These are phyloP conservation scores for Aureobasidium sp. DNA, from an alignment of 2,329 filamentous ascomycete species.

Conservation along the genomic window DNA sequence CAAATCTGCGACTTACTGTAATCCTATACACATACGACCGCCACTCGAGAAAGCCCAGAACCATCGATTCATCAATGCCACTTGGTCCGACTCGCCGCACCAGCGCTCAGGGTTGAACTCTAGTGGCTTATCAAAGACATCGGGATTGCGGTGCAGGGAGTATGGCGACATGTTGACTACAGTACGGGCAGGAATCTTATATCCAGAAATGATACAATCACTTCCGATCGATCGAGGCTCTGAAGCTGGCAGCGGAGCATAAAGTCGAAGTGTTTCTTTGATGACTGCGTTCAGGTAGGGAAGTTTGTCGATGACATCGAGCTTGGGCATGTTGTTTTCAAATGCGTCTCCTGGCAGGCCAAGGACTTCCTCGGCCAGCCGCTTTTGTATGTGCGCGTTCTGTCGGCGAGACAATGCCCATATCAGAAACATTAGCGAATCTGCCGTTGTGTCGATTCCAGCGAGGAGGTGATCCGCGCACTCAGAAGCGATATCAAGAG, in stretches of 20 bases:
- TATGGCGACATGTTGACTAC: constrained; percentile 38
- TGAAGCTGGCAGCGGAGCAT: constrained; percentile 44
- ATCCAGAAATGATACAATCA: constrained; percentile 30
- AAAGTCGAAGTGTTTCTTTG: constrained; percentile 33
- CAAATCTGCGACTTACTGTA: constrained; percentile 20
- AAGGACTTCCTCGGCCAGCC: constrained; percentile 38
- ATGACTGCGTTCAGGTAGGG: constrained; percentile 28
- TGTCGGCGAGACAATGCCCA: constrained; percentile 44
- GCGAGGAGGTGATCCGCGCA: constrained; percentile 49
- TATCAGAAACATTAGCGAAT: constrained; percentile 46
- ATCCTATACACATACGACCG: constrained; percentile 42
- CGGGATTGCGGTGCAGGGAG: constrained; percentile 35
- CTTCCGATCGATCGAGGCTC: constrained; percentile 40
- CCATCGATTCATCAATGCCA: constrained; percentile 37
- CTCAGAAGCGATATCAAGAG: constrained; percentile 47
- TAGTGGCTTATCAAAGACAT: constrained; percentile 33
- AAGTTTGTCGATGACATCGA: constrained; percentile 24
- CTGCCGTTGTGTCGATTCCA: constrained; percentile 48
- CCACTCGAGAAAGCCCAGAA: constrained; percentile 44
- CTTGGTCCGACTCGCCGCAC: constrained; percentile 28
- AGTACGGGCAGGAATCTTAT: constrained; percentile 30
- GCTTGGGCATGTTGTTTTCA: constrained; percentile 34
- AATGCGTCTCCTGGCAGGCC: neutral
- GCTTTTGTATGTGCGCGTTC: constrained; percentile 38
- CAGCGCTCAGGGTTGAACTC: constrained; percentile 35